A percentile compares a stretch with the other conserved stretches of the same genome.
phyloP scores from a whole-genome alignment of 2,329 filamentous ascomycete species.

The Trichophyton simii region DNA sequence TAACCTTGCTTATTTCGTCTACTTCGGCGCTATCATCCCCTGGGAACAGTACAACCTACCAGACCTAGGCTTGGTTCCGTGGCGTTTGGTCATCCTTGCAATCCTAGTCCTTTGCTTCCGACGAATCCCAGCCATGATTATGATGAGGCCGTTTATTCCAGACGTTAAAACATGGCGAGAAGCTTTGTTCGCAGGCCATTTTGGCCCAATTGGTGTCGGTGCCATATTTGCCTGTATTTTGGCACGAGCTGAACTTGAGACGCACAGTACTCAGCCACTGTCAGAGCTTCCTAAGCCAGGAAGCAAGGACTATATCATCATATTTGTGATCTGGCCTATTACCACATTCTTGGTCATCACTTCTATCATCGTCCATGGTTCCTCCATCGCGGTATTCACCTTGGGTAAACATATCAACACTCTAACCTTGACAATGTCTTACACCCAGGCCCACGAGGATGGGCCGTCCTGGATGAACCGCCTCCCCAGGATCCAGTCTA shows the following conservation, averaged over 20 bases:
- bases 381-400: conserved; percentile 95
- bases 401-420: conserved; percentile 98
- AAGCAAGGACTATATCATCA: conserved; percentile 54
- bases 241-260: conserved; percentile 81
- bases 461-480: conserved; percentile 92
- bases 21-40: conserved; percentile 90
- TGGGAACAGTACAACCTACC: conserved; percentile 81
- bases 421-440: conserved; percentile 86
- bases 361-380: conserved; percentile 91
- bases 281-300: conserved; percentile 42
- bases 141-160: conserved; percentile 81
- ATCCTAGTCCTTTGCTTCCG: conserved; percentile 90
- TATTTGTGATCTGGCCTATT: conserved; percentile 89
- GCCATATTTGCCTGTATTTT: conserved; percentile 92
- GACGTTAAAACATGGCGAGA: conserved; percentile 98
- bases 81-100: conserved; percentile 88
- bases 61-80: conserved; percentile 62
- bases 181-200: conserved; percentile 90
- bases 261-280: conserved; percentile 60
- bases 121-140: conserved; percentile 86
- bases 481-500: conserved; percentile 68
- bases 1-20: conserved; percentile 97
- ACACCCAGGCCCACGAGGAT: conserved; percentile 79
- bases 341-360: conserved; percentile 86
- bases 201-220: conserved; percentile 92